Conservation (phyloP, 805 yeast species). For the Tetrapisispora arboricola region DNA sequence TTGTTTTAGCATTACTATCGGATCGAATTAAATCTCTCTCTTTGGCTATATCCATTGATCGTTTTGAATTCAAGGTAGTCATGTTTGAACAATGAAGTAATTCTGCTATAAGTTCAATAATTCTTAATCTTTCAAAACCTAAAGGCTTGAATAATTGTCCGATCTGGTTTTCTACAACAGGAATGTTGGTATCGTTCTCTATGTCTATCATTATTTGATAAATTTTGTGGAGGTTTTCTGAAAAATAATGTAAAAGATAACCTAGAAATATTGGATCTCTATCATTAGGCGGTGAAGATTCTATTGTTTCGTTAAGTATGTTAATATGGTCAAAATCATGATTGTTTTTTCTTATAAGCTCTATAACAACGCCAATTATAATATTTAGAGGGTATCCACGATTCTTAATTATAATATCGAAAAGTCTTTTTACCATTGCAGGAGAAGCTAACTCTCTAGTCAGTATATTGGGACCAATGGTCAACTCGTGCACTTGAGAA, state of each 20-base stretch:
- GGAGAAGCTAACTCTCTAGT: slow-evolving; percentile 79
- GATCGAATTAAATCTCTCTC: slow-evolving; percentile 59
- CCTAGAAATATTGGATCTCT: slow-evolving; percentile 91
- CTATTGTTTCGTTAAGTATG: slow-evolving; percentile 61
- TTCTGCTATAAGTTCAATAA: slow-evolving; percentile 88
- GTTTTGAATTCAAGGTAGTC: slow-evolving; percentile 74
- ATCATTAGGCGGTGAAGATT: slow-evolving; percentile 77
- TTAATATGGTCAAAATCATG: slow-evolving; percentile 89
- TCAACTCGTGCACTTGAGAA: slow-evolving; percentile 60
- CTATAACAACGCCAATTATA: slow-evolving; percentile 88
- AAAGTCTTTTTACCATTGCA: slow-evolving; percentile 47
- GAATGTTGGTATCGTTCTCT: slow-evolving; percentile 12
- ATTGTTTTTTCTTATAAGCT: slow-evolving; percentile 86
- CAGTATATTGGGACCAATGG: slow-evolving; percentile 89
- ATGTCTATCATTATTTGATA: slow-evolving; percentile 16
- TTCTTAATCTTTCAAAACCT: slow-evolving; percentile 83
- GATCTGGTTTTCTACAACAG: slow-evolving; percentile 47
- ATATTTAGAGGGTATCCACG: slow-evolving; percentile 79
- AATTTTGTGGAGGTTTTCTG: slow-evolving; percentile 40
- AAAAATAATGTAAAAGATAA: slow-evolving; percentile 51
- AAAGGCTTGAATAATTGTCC: slow-evolving; percentile 55
- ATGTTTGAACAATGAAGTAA: slow-evolving; percentile 89
- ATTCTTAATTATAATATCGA: slow-evolving; percentile 53
- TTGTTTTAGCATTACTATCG: slow-evolving; percentile 8
- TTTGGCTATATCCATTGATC: slow-evolving; percentile 54